Evolutionary conservation across 352 stramenopile genomes (phyloP), one percentile per base, ranked within the genome.

Genomic region (Aphanomyces invadans): DNA sequence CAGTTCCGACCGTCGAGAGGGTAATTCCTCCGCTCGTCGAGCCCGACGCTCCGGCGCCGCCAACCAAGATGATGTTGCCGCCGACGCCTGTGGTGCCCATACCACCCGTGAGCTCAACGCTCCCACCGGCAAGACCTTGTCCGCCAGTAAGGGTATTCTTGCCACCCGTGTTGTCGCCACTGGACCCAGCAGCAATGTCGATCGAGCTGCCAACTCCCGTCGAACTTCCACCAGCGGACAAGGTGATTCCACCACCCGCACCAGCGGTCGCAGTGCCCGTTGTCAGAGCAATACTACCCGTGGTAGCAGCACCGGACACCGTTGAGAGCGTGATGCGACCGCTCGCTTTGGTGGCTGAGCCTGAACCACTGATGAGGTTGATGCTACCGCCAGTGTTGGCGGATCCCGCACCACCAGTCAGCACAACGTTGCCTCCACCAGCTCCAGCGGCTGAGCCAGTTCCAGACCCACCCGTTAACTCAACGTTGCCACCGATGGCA

Each of bases 401-500:
- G 4, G 59, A 39, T 19, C 59, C 59, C 15, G 36, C 26, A 17
- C 59, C 59, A 4, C 59, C 59, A 29, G 59, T 57, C 15, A 65
- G 59, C 21, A 65, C 25, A 23, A 65, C 46, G 46, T 55, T 65
- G 26, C 59, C 59, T 28, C 59, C 59, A 19, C 33, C 59, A 52
- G 39, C n/a, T 11, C 71, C 68, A 17, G 71, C 76, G 15, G 36
- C 36, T 28, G 49, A 54, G 21, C 19, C n/a, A 28, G 55, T 59
- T 51, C 74, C 77, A 21, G 53, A 62, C 21, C 80, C 80, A 57
- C 74, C 85, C 25, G 72, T 76, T 10, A 89, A 72, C 17, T 68
- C 45, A 44, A 89, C 69, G 4, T 64, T 61, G 36, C 59, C 59
- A 38, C 59, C 59, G 19, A 65, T 31, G 9, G 39, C 10, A 55